These are phyloP conservation scores for Thielaviopsis euricoi DNA, from an alignment of 2,329 filamentous ascomycete genomes.

Conservation along the genomic window DNA sequence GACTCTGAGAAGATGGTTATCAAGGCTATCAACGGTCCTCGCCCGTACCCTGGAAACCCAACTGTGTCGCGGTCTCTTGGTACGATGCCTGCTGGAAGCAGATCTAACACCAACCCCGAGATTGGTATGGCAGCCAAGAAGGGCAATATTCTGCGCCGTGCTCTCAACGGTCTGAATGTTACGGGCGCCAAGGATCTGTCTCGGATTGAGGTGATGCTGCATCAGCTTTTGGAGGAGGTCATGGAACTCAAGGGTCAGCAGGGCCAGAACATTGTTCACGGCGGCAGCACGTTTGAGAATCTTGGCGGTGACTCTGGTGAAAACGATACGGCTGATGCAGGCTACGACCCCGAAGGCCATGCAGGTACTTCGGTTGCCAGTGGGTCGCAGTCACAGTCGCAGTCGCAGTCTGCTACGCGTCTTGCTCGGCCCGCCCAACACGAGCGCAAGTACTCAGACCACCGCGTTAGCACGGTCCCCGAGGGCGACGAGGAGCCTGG, in stretches of 20 bases:
- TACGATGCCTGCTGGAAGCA: conserved; percentile 17
- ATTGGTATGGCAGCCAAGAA: conserved; percentile 53
- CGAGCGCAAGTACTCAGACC: conserved; percentile 47
- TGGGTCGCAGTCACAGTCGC: conserved; percentile 20
- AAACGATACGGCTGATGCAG: conserved; percentile 51
- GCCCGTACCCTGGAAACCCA: conserved; percentile 56
- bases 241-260: conserved; percentile 57
- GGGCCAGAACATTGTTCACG: conserved; percentile 27
- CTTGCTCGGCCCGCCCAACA: conserved; percentile 53
- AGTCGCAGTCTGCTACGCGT: neutral
- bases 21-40: conserved; percentile 67
- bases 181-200: conserved; percentile 78
- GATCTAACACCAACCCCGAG: conserved; percentile 26
- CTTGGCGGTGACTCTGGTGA: conserved; percentile 42
- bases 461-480: conserved; percentile 78
- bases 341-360: conserved; percentile 44
- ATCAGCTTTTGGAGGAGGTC: conserved; percentile 82
- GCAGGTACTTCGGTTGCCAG: conserved; percentile 25
- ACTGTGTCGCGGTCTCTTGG: conserved; percentile 37
- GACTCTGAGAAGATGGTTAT: conserved; percentile 76
- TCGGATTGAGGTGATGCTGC: conserved; percentile 81
- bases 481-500: conserved; percentile 63
- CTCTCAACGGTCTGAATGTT: conserved; percentile 76
- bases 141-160: conserved; percentile 83
- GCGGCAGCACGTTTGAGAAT: conserved; percentile 50